Evolutionary conservation across 2,329 filamentous ascomycete species (phyloP).

Genomic region (Fusarium austroafricanum): DNA sequence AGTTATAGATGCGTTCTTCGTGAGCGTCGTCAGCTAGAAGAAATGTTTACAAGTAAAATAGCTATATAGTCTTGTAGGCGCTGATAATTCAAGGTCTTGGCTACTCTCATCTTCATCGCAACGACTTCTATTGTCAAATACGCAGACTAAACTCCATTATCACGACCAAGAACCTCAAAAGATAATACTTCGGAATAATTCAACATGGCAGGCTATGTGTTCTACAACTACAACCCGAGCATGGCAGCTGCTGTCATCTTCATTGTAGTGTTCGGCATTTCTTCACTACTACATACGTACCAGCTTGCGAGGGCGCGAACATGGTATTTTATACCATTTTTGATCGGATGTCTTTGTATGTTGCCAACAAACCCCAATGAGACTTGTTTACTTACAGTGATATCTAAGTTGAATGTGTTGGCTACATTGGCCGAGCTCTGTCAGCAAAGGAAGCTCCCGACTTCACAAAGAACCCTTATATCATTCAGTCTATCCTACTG

Average conservation of each 20-base stretch:
- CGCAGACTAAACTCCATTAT: neutral
- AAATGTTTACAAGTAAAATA: slow-evolving; percentile 13
- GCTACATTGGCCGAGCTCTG: slow-evolving; percentile 62
- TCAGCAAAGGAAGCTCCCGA: slow-evolving; percentile 56
- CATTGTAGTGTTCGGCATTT: slow-evolving; percentile 53
- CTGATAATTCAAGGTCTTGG: neutral
- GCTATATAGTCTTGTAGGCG: slow-evolving; percentile 30
- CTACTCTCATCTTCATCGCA: neutral
- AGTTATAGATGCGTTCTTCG: neutral
- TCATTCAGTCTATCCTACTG: slow-evolving; percentile 55
- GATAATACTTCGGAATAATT: neutral
- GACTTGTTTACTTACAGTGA: neutral
- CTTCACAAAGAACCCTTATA: slow-evolving; percentile 51
- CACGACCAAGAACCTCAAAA: slow-evolving; percentile 3
- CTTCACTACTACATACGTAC: slow-evolving; percentile 54
- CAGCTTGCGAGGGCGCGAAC: slow-evolving; percentile 56
- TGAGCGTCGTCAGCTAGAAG: neutral
- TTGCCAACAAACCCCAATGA: neutral
- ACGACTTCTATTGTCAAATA: neutral
- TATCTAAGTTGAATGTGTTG: slow-evolving; percentile 44
- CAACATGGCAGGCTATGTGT: slow-evolving; percentile 39
- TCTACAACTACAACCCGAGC: slow-evolving; percentile 63
- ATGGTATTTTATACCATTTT: slow-evolving; percentile 65
- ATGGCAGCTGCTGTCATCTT: slow-evolving; percentile 57
- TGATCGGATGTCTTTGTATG: slow-evolving; percentile 65